Evolutionary conservation across 2,329 filamentous ascomycete genomes (phyloP), one percentile per base, ranked within the genome.

Genomic region (Plenodomus tracheiphilus): DNA sequence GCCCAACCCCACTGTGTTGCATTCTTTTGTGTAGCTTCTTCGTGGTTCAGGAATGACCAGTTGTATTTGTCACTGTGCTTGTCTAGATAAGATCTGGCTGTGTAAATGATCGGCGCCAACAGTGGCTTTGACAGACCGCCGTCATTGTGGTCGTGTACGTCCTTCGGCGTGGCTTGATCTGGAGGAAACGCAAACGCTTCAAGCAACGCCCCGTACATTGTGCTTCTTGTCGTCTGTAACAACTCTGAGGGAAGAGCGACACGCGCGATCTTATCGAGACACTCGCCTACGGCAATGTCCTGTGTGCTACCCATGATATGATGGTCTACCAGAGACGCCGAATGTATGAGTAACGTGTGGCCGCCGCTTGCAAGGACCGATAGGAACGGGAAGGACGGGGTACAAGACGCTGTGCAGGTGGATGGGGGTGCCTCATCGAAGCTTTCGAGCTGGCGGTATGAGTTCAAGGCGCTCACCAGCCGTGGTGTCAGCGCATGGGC

Each of bases 361-460:
- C 94, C 94, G 32, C 94, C 94, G 0, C 91, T 97, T 15, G 94
- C 89, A 40, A 99, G 85, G 5, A 97, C 79, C 0, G 89, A 92
- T 28, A 97, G 77, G 69, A 96, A 96, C 1, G 94, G 93, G 60
- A 95, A 97, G 1, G 73, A 64, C 0, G 87, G 88, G 10, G 65
- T 59, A 4, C 46, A 41, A 15, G 30, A n/a, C 20, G 46, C 34
- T 8, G n/a, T 36, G n/a, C 38, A 41, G 25, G 30, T 21, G 11
- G 40, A 19, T 30, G 13, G 16, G 39, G 22, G 13, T 25, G 16
- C 10, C 4, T 42, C 38, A 7, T 53, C 58, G 43, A 52, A 43
- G 21, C 19, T 8, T 17, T 40, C 30, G 11, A 16, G n/a, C 7
- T 39, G 19, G 43, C 7, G 8, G 35, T 44, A 37, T 2, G 56